Percentiles rank a stretch among this genome's conserved stretches.
These are phyloP conservation scores for Millerozyma miso DNA, from an alignment of 805 yeast genomes.

Conservation along the genomic window DNA sequence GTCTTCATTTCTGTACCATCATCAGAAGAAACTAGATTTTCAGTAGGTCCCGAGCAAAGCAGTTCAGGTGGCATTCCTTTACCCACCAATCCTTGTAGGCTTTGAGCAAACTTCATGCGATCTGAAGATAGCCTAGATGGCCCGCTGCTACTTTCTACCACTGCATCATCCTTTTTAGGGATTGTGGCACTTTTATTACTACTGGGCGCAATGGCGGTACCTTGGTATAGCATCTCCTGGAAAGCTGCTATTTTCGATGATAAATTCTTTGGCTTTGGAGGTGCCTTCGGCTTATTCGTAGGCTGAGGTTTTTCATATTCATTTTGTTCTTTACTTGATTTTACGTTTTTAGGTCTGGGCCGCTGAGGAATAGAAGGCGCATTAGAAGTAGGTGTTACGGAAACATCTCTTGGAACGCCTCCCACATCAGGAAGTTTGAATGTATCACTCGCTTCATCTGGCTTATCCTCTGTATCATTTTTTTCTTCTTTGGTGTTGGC, in stretches of 20 bases:
- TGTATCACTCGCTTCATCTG: not conserved
- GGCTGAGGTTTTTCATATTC: not conserved
- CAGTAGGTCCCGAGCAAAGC: constrained; percentile 31
- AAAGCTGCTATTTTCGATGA: constrained; percentile 78
- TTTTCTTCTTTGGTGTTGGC: not conserved
- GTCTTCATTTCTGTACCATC: constrained; percentile 4
- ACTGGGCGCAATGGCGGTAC: too few relatives aligned
- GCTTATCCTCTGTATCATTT: not conserved
- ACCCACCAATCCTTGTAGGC: constrained; percentile 55
- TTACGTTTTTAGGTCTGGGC: not conserved
- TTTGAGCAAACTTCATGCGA: constrained; percentile 50
- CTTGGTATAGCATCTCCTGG: constrained; percentile 73
- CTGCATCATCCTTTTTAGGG: not conserved
- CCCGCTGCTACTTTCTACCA: not conserved
- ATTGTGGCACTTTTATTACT: constrained; percentile 24
- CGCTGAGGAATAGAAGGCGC: not conserved
- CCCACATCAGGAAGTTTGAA: too few relatives aligned
- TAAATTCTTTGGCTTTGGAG: constrained; percentile 72
- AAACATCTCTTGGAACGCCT: too few relatives aligned
- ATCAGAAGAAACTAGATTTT: constrained; percentile 48
- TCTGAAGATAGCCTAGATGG: constrained; percentile 28
- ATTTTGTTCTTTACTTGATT: not conserved
- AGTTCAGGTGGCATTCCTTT: constrained; percentile 21
- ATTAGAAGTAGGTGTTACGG: too few relatives aligned
- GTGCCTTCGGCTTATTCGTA: constrained; percentile 25